Base-by-base conservation (phyloP, 305 asterid genomes). In the Fraxinus ornus region DNA sequence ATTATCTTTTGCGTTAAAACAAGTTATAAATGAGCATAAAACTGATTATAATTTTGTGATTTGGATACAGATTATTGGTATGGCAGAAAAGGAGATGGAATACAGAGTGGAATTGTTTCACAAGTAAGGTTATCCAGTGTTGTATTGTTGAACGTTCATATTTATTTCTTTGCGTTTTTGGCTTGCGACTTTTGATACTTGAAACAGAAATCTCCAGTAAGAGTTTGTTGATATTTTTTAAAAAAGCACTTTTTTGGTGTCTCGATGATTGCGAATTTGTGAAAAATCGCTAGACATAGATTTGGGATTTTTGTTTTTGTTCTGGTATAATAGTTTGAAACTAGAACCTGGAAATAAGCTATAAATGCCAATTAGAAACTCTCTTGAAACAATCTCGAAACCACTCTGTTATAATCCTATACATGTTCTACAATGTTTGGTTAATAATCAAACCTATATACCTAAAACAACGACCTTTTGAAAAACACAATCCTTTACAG, bases 41-140 rank as follows among this genome's bases (percentile, higher is more conserved):
- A 3, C 73, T 24, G 73, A 24, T 66, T 6, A 22, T 66, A 66
- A 3, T 52, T 64, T 60, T 30, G 22, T 75, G 15, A 35, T 64
- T 52, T 37, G 26, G 44, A 21, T 71, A 2, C 88, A 89, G 91
- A 85, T 87, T 39, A 44, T 89, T 82, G 92, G 88, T 10, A 81
- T 88, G 86, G 87, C 84, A 79, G 88, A 85, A 84, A 84, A 81
- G 87, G 94, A 91, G 84, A 82, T 89, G 90, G 92, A 90, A 75
- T 86, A 90, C 71, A 86, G 85, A 55, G 90, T 85, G 44, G 93
- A 91, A 32, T 82, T 84, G 83, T 89, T 90, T 86, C 86, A 87
- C 90, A 89, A 82, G 95, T 89, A 81, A 62, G 72, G 87, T 75
- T 74, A 49, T 71, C 70, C 79, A 66, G 36, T 36, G 82, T 13